Evolutionary conservation across 345 rosid genomes (phyloP), one percentile per base, ranked within the genome.

Genomic region (Chamaenerion angustifolium): DNA sequence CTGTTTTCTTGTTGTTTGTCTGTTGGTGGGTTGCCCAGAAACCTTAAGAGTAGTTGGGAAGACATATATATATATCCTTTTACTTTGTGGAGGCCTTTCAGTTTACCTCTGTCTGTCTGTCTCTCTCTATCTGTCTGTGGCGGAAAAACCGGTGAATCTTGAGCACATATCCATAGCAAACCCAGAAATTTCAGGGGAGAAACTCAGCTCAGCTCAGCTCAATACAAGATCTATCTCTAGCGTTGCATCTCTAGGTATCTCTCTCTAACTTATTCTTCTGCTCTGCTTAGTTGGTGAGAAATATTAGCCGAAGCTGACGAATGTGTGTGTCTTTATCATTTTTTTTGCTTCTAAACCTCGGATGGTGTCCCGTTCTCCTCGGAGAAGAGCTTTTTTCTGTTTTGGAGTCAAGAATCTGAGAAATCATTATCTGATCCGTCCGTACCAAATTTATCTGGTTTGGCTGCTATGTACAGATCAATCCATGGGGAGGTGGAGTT

Each of bases 141-240:
- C 66, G 67, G 77, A 78, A 31, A 72, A 69, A 74, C 68, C 74
- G 76, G 79, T 63, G 73, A 59, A 54, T 47, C 59, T 57, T 57
- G 52, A 52, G 54, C 64, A 52, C 58, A 59, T 58, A 71, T 54
- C 56, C 46, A 27, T n/a, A 47, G 51, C 43, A 58, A 44, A 23
- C n/a, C 23, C 40, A 16, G 46, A 46, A 42, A 42, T 43, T 49
- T 48, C 15, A 15, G 37, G 46, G 42, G 21, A 11, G 3, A 48
- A 42, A 40, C 42, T 37, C 27, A 23, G 27, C 27, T 23, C 27
- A 23, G 37, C 37, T 31, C 37, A 31, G 37, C 37, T 31, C 37
- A 31, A 31, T 5, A 31, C 37, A 31, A 31, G 37, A 21, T 8
- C 14, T 15, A 44, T 35, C 46, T 37, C 52, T 16, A 45, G 13